Base-by-base conservation (phyloP, 169 alveolate genomes). In the Plasmodium adleri region DNA sequence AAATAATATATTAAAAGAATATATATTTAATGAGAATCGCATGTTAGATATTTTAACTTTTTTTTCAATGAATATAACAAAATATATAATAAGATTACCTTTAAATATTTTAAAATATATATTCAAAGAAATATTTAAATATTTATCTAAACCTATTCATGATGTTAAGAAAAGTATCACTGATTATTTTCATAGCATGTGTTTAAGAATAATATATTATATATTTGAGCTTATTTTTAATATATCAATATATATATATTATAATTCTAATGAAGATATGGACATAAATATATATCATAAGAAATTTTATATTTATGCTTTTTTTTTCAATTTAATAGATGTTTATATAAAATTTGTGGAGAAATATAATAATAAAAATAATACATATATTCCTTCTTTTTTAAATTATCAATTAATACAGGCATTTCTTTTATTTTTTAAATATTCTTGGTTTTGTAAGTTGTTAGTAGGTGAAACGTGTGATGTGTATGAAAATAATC, bases 151-250 rank as follows among this genome's bases (percentile, higher is more conserved):
- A 20, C 91, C 91, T 12, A 39, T 83, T 24, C 91, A 83, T 28
- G 91, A 83, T 32, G 74, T 83, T 47, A 83, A 83, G 63, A 83
- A 70, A 9, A 68, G 91, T 28, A 83, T 83, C 20, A 58, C 13
- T 28, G 54, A 70, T 8, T 83, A 70, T 66, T 83, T 83, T 47
- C 47, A 49, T 1, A 56, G 54, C 22, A 71, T 71, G 86, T 68
- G 86, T 72, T 70, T 83, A 24, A 50, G 91, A 49, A 45, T 83
- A 6, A 26, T 17, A 13, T 60, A 32, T 47, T 83, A 83, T 62
- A 28, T 70, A 1, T 83, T 83, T 59, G 91, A 83, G 50, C 24
- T 83, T 1, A 83, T 83, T 8, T 62, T 12, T 12, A 15, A 56
- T 22, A 47, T 83, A 63, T 45, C 91, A 9, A 22, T 12, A 2